A percentile compares a stretch with the other conserved stretches of the same genome.
Conservation (phyloP, 805 yeast genomes). For the Lipomyces spencermartinsiae region DNA sequence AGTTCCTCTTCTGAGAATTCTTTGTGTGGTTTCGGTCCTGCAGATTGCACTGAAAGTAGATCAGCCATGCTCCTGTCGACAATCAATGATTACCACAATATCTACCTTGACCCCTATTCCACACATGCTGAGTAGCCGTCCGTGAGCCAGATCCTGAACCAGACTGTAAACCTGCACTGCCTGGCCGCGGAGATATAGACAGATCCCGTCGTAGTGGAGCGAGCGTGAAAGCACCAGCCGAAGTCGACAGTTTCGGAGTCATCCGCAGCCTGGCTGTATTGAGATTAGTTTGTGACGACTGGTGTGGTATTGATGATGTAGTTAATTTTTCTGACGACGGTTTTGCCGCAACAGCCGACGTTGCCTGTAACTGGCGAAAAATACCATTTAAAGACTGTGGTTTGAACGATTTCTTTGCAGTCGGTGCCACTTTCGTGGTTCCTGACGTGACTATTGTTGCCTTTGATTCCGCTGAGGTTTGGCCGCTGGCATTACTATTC, state of each 20-base stretch:
- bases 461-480: neutral
- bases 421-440: neutral
- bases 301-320: constrained; percentile 21
- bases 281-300: neutral
- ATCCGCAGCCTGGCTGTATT: constrained; percentile 30
- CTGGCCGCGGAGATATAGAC: constrained; percentile 36
- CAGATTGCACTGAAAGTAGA: neutral
- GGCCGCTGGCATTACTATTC: constrained; percentile 1
- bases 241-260: constrained; percentile 26
- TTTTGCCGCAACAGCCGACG: constrained; percentile 19
- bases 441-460: neutral
- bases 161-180: constrained; percentile 23
- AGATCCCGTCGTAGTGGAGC: constrained; percentile 36
- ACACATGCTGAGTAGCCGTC: constrained; percentile 20
- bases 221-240: constrained; percentile 29
- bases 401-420: constrained; percentile 46
- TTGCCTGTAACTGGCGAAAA: constrained; percentile 40
- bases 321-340: constrained; percentile 25
- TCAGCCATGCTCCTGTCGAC: neutral
- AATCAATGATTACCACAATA: neutral
- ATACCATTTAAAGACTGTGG: constrained; percentile 48
- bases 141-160: constrained; percentile 14
- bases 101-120: constrained; percentile 32
- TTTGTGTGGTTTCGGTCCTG: constrained; percentile 14
- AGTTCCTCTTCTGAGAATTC: constrained; percentile 47